Evolutionary conservation across 2,329 filamentous ascomycete species (phyloP).

Genomic region (Fusarium sp.): DNA sequence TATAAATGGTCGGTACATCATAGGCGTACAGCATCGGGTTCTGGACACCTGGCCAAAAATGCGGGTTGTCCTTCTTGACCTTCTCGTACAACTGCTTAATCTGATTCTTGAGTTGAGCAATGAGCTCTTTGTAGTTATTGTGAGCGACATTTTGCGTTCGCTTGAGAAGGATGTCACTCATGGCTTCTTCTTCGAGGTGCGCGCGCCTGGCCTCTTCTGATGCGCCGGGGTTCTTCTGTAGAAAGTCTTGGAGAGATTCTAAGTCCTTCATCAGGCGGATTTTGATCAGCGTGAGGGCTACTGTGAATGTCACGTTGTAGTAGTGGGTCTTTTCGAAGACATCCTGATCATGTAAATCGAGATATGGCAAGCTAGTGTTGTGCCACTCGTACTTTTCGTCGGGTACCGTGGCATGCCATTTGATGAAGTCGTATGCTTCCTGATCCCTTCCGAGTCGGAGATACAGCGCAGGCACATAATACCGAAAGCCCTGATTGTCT

Average conservation of each 20-base stretch:
- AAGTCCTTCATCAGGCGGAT: conserved; percentile 21
- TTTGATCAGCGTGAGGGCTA: conserved; percentile 22
- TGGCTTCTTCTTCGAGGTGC: conserved; percentile 12
- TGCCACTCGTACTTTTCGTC: conserved; percentile 4
- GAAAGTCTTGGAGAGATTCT: neutral
- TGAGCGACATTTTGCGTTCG: neutral
- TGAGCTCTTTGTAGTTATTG: neutral
- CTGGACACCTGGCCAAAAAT: conserved; percentile 20
- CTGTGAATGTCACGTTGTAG: neutral
- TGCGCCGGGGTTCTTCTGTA: neutral
- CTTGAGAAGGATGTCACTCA: conserved; percentile 13
- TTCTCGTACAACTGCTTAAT: conserved; percentile 1
- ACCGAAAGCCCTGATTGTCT: conserved; percentile 9
- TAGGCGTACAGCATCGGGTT: conserved; percentile 13
- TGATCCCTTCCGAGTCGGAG: conserved; percentile 18
- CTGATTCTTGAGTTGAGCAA: conserved; percentile 3
- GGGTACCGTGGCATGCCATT: conserved; percentile 2
- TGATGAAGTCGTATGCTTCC: conserved; percentile 24
- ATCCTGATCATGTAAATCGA: conserved; percentile 9
- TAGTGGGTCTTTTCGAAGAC: neutral
- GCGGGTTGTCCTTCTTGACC: conserved; percentile 5
- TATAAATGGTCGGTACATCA: neutral
- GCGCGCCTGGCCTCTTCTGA: neutral
- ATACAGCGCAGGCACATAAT: conserved; percentile 1
- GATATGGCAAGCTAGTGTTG: neutral